These are phyloP conservation scores for Aotearoamyces nothofagi DNA, from an alignment of 2,329 filamentous ascomycete genomes.

Conservation along the genomic window DNA sequence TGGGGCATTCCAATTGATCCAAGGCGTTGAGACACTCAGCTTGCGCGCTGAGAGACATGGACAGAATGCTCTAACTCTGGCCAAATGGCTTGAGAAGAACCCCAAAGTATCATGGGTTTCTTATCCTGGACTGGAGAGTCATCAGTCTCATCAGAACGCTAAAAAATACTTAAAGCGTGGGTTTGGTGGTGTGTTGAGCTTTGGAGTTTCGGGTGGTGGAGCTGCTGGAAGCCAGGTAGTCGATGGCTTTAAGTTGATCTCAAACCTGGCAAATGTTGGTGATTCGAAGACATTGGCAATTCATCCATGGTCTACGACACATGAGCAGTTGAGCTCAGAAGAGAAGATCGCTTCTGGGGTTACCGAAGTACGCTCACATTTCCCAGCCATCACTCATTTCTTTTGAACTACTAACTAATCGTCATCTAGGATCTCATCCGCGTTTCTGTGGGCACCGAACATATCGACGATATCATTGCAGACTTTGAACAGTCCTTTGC, in stretches of 20 bases:
- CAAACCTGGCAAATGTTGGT: constrained; percentile 90
- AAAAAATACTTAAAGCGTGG: constrained; percentile 79
- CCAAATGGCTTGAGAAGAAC: constrained; percentile 71
- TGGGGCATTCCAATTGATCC: constrained; percentile 77
- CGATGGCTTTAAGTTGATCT: constrained; percentile 88
- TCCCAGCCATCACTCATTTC: not conserved
- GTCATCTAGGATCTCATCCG: constrained; percentile 90
- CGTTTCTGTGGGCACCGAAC: constrained; percentile 89
- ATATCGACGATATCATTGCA: constrained; percentile 92
- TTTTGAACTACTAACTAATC: constrained; percentile 5
- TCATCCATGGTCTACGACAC: constrained; percentile 89
- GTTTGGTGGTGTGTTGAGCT: constrained; percentile 81
- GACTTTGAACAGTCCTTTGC: constrained; percentile 89
- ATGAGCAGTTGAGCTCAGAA: constrained; percentile 76
- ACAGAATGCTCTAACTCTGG: constrained; percentile 65
- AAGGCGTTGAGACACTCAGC: constrained; percentile 82
- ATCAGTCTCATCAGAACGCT: constrained; percentile 63
- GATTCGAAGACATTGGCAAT: constrained; percentile 92
- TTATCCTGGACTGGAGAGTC: constrained; percentile 76
- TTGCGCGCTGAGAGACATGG: constrained; percentile 78
- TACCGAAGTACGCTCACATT: constrained; percentile 52
- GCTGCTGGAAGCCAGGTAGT: constrained; percentile 77
- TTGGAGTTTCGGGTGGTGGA: constrained; percentile 82
- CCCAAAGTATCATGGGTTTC: constrained; percentile 83
- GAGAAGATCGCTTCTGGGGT: constrained; percentile 73